phyloP scores from a whole-genome alignment of 495 filamentous ascomycete species.

The Penicillium crystallinum region DNA sequence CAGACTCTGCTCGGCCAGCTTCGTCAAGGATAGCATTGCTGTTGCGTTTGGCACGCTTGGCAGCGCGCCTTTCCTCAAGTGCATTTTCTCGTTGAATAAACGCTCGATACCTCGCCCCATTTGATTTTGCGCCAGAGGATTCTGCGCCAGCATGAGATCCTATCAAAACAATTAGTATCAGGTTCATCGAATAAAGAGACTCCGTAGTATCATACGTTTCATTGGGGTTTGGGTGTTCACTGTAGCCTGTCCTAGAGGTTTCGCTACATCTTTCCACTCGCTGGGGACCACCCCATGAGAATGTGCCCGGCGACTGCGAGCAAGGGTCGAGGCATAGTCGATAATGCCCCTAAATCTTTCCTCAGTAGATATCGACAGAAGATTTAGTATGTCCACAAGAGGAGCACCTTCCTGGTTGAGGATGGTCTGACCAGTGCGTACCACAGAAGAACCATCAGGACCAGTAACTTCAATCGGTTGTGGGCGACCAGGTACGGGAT shows the following conservation, averaged over 20 bases:
- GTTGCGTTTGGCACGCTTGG: conserved; percentile 45
- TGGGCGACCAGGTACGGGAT: conserved; percentile 44
- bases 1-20: conserved; percentile 29
- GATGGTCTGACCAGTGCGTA: conserved; percentile 54
- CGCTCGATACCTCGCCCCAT: conserved; percentile 32
- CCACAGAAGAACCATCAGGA: conserved; percentile 50
- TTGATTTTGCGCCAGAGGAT: conserved; percentile 14
- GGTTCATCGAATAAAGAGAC: neutral
- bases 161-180: conserved; percentile 17
- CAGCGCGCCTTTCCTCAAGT: conserved; percentile 48
- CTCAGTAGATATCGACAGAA: conserved; percentile 70
- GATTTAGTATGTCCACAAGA: conserved; percentile 67
- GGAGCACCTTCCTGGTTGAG: conserved; percentile 62
- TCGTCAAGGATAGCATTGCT: conserved; percentile 40
- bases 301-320: conserved; percentile 60
- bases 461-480: conserved; percentile 50
- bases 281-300: conserved; percentile 65
- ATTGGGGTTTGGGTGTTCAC: conserved; percentile 46
- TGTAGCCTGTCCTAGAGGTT: conserved; percentile 27
- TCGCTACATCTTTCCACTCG: conserved; percentile 65
- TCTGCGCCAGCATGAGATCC: conserved; percentile 30
- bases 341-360: conserved; percentile 63
- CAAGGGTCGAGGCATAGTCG: conserved; percentile 62
- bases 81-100: conserved; percentile 32
- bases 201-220: conserved; percentile 50